Conservation (phyloP, 2,329 filamentous ascomycete species). For the Talaromyces funiculosus region DNA sequence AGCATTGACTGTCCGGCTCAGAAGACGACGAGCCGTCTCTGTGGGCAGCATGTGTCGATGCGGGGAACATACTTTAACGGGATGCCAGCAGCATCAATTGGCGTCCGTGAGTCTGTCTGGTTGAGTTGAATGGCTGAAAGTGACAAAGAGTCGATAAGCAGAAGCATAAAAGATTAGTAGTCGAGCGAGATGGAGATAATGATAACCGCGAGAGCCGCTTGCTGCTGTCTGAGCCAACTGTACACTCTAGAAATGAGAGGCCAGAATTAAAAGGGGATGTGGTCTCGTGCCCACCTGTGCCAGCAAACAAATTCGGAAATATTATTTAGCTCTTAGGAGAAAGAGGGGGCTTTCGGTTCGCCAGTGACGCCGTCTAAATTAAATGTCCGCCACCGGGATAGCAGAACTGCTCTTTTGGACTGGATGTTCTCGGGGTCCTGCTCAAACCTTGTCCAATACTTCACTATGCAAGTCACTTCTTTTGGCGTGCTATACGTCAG, state of each 20-base stretch:
- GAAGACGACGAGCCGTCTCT: background rate
- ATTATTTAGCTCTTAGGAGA: background rate
- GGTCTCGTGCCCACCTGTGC: conserved; percentile 28
- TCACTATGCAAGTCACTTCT: background rate
- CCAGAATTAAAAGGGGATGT: conserved; percentile 17
- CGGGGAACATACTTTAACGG: background rate
- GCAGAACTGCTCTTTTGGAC: too few relatives aligned
- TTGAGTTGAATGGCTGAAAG: background rate
- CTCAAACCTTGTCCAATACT: background rate
- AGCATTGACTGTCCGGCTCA: background rate
- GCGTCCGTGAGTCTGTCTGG: background rate
- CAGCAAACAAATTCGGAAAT: background rate
- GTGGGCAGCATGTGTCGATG: background rate
- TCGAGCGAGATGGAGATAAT: conserved; percentile 5
- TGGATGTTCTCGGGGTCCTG: too few relatives aligned
- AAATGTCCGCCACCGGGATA: background rate
- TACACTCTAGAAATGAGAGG: conserved; percentile 8
- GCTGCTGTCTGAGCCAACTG: background rate
- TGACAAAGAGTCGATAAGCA: background rate
- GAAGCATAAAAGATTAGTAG: conserved; percentile 4
- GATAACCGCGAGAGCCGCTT: conserved; percentile 1
- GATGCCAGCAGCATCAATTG: background rate
- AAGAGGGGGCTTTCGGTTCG: conserved; percentile 3
- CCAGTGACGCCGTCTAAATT: background rate
- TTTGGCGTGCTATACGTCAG: background rate